Evolutionary conservation across 495 filamentous ascomycete species (phyloP), one percentile per base, ranked within the genome.

Genomic region (Mytilinidion resinicola): DNA sequence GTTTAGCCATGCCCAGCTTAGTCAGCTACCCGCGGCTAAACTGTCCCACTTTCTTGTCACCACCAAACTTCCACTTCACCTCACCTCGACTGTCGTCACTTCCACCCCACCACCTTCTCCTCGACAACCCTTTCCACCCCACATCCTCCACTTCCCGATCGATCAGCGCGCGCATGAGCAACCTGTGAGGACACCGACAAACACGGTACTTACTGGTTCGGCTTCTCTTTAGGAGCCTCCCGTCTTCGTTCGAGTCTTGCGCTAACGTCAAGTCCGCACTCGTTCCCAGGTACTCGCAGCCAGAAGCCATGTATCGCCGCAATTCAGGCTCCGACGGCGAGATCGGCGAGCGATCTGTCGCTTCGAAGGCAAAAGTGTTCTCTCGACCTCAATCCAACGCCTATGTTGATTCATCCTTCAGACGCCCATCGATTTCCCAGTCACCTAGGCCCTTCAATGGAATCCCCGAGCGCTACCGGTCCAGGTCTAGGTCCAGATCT

Each of bases 401-500:
- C 42, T 30, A 30, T 6, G 51, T 63, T 63, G 49, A 63, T 55
- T 14, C 21, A 41, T 51, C 43, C 11, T 15, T 19, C 60, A 63
- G 60, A n/a, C 43, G 35, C 21, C 36, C 19, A 17, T 41, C 52
- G 19, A 21, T 8, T 9, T 55, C 39, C 14, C 41, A 21, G 11
- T 55, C 34, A n/a, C 36, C 52, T 44, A 35, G 4, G 30, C 46
- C 17, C 30, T 12, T 3, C 14, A n/a, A 50, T 25, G 17, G 35
- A 38, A 10, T 20, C 4, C 37, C 9, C 9, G 51, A 37, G 20
- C 51, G 37, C 30, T 35, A 53, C n/a, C 19, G 54, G 39, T 48
- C 41, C 34, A 41, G 59, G 39, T 48, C 41, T 57, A 34, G 61
- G 37, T 61, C 65, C 25, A 43, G 68, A 51, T 69, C 60, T 11